phyloP scores from a whole-genome alignment of 805 yeast species.

The Lachancea lanzarotensis region DNA sequence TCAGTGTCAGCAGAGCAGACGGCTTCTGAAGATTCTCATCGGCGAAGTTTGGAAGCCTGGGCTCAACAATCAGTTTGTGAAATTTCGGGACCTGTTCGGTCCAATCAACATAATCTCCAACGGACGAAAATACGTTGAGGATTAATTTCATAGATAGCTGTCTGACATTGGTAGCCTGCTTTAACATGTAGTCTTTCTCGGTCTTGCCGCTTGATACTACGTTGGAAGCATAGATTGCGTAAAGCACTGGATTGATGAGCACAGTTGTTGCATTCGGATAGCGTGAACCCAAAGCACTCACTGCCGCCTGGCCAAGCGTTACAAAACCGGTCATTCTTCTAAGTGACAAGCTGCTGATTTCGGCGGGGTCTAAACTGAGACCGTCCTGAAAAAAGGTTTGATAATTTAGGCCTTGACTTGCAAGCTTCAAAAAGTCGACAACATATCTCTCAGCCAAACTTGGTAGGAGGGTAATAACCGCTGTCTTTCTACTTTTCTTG shows the following conservation, averaged over 20 bases:
- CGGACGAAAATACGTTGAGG: slow-evolving; percentile 44
- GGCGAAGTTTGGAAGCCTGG: slow-evolving; percentile 63
- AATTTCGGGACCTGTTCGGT: slow-evolving; percentile 41
- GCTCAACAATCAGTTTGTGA: slow-evolving; percentile 47
- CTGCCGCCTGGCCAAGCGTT: slow-evolving; percentile 32
- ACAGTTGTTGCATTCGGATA: slow-evolving; percentile 43
- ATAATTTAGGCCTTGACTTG: slow-evolving; percentile 48
- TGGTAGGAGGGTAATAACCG: slow-evolving; percentile 60
- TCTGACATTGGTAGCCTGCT: slow-evolving; percentile 54
- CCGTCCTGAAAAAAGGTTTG: slow-evolving; percentile 31
- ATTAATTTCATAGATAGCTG: slow-evolving; percentile 63
- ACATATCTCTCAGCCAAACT: slow-evolving; percentile 48
- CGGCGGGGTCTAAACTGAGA: slow-evolving; percentile 25
- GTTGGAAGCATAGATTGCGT: slow-evolving; percentile 50
- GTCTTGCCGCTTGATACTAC: slow-evolving; percentile 26
- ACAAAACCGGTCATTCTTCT: slow-evolving; percentile 60
- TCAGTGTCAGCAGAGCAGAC: slow-evolving; percentile 64
- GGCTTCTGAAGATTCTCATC: slow-evolving; percentile 77
- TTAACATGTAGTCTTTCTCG: slow-evolving; percentile 25
- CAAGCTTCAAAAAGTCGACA: slow-evolving; percentile 53
- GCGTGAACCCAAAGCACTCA: slow-evolving; percentile 48
- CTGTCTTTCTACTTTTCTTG: slow-evolving; percentile 64
- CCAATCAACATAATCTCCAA: slow-evolving; percentile 57
- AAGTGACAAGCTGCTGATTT: slow-evolving; percentile 20
- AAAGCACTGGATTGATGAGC: slow-evolving; percentile 52